Evolutionary conservation across 768 basidiomycete species (phyloP), one percentile per base, ranked within the genome.

Genomic region (Rhodotorula taiwanensis): DNA sequence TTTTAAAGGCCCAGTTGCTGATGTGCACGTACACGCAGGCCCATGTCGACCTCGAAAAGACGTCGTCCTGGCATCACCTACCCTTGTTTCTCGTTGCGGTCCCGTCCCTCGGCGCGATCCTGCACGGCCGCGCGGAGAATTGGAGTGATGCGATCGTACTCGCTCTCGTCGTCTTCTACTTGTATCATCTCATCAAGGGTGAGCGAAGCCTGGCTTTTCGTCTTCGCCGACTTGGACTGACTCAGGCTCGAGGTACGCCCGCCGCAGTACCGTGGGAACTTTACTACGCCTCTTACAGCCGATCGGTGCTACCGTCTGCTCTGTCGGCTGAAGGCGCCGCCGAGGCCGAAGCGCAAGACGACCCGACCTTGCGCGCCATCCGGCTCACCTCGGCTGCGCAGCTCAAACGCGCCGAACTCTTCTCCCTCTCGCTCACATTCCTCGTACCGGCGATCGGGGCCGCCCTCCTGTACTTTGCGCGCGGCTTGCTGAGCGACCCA

Each of bases 101-200:
- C 3, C 74, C 74, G 2, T 54, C 72, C 3, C 27, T 74, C 13
- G 71, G 71, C 7, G 70, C 72, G 2, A 61, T 70, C 55, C 27
- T 75, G 6, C 67, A 72, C 34, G 74, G 68, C 33, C 55, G 64
- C 18, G 69, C 64, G n/a, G 69, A 70, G 69, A 68, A 70, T 62
- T 71, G 73, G 70, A 43, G 69, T 48, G 72, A 73, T 57, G 65
- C 69, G 13, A 59, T 75, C 57, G 48, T 74, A 50, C 66, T 75
- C 41, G 47, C 70, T n/a, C 59, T 73, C 30, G 64, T 73, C 39
- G 60, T 65, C 28, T 75, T 67, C 58, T 74, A 73, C 66, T 64
- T 75, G 42, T 73, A 69, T 52, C 72, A 72, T 34, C 66, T 75
- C 47, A 66, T 75, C 57, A 73, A 71, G 34, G 71, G 72, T 72